Evolutionary conservation across 306 rosid genomes (phyloP).

Genomic region (Crotalaria pallida): DNA sequence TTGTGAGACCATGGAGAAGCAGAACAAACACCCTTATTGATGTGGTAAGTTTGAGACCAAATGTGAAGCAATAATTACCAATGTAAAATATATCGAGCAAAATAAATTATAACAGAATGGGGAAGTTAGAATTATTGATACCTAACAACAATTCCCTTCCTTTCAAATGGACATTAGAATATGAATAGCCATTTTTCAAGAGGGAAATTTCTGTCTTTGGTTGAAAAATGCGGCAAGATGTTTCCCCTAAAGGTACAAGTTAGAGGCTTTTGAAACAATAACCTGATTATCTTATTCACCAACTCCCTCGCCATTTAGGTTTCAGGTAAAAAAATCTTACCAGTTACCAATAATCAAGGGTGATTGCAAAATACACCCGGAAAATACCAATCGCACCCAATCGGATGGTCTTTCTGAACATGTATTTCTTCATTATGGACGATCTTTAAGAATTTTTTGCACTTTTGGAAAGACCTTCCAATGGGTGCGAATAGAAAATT

Average conservation of each 20-base stretch:
- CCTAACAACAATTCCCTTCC: neutral
- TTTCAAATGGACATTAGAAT: slow-evolving; percentile 3
- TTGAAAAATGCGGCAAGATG: neutral
- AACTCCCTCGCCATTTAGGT: neutral
- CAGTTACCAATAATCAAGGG: neutral
- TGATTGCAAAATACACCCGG: too few relatives aligned
- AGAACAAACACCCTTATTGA: slow-evolving; percentile 3
- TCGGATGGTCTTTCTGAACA: too few relatives aligned
- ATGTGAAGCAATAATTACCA: neutral
- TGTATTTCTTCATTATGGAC: too few relatives aligned
- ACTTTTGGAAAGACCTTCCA: too few relatives aligned
- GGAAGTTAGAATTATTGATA: neutral
- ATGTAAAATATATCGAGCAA: neutral
- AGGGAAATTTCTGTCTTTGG: neutral
- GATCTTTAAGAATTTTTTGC: too few relatives aligned
- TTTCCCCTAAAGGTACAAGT: neutral
- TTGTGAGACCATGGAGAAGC: neutral
- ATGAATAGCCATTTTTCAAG: neutral
- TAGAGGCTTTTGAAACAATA: neutral
- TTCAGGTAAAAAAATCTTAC: slow-evolving; percentile 1
- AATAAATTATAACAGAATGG: neutral
- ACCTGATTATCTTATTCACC: slow-evolving; percentile 8
- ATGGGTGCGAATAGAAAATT: too few relatives aligned
- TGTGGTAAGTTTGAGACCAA: neutral
- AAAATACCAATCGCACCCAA: too few relatives aligned